Evolutionary conservation across 768 basidiomycete genomes (phyloP).

Genomic region (Termitomyces titanicus): DNA sequence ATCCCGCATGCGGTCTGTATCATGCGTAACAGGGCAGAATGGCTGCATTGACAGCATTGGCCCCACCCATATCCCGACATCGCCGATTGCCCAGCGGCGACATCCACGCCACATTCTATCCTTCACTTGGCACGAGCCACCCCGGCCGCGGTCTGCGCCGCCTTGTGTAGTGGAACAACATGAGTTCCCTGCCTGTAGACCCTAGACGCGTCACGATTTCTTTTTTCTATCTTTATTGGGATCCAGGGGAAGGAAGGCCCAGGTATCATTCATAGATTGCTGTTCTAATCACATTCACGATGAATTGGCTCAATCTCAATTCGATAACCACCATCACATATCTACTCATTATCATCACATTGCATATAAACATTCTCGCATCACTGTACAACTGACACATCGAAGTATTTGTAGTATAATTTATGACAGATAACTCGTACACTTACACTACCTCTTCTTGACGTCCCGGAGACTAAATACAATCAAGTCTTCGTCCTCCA

Average conservation of each 20-base stretch:
- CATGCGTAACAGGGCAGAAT: conserved; percentile 8
- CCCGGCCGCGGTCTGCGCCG: conserved; percentile 16
- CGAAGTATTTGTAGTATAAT: conserved; percentile 6
- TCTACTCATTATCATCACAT: not conserved
- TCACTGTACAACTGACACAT: conserved; percentile 5
- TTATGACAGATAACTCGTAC: not conserved
- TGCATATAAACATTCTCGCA: not conserved
- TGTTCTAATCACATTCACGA: not conserved
- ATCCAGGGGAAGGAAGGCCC: conserved; percentile 18
- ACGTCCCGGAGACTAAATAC: conserved; percentile 70
- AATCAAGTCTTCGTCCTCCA: conserved; percentile 88
- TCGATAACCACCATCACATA: not conserved
- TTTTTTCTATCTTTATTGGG: conserved; percentile 9
- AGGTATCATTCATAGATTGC: conserved; percentile 2
- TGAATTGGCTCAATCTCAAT: not conserved
- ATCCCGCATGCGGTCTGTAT: conserved; percentile 15
- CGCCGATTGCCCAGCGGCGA: conserved; percentile 19
- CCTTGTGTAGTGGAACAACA: conserved; percentile 11
- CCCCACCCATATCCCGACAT: not conserved
- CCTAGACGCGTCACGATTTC: not conserved
- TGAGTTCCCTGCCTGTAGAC: not conserved
- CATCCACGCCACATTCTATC: conserved; percentile 6
- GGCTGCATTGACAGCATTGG: conserved; percentile 2
- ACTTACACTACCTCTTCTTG: conserved; percentile 51
- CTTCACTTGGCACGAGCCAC: conserved; percentile 12